These are phyloP conservation scores for Lachnellula occidentalis DNA, from an alignment of 2,329 filamentous ascomycete species.

Conservation along the genomic window DNA sequence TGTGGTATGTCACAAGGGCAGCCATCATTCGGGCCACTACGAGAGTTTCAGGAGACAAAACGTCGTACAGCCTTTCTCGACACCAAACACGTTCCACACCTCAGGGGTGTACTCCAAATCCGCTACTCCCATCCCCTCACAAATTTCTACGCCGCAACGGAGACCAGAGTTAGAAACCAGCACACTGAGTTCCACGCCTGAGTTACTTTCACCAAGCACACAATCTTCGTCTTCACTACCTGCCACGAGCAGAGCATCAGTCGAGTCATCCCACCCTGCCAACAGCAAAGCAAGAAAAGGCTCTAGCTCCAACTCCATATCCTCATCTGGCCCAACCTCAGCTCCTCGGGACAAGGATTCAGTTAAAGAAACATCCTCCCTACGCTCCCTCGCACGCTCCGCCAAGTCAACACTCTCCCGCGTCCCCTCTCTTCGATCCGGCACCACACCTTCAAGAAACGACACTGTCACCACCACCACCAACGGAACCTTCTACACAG, in stretches of 20 bases:
- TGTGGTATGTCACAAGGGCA: conserved; percentile 90
- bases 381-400: conserved; percentile 52
- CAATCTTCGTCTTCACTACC: conserved; percentile 24
- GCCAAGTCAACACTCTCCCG: conserved; percentile 50
- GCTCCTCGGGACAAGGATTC: conserved; percentile 29
- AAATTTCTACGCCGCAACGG: conserved; percentile 26
- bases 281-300: conserved; percentile 7
- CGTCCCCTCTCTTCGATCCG: conserved; percentile 16
- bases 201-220: conserved; percentile 25
- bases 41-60: conserved; percentile 91
- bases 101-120: conserved; percentile 57
- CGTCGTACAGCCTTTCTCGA: conserved; percentile 72
- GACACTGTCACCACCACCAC: neutral
- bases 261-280: conserved; percentile 3
- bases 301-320: conserved; percentile 9
- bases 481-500: conserved; percentile 1
- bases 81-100: conserved; percentile 70
- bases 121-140: conserved; percentile 22
- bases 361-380: conserved; percentile 42
- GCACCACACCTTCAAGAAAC: conserved; percentile 6
- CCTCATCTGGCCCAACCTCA: conserved; percentile 16
- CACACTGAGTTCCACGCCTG: conserved; percentile 25
- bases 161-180: conserved; percentile 25
- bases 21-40: conserved; percentile 94
- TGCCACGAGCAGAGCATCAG: conserved; percentile 14